Conservation (phyloP, 2,329 filamentous ascomycete genomes). For the Pseudocercospora pini-densiflorae region DNA sequence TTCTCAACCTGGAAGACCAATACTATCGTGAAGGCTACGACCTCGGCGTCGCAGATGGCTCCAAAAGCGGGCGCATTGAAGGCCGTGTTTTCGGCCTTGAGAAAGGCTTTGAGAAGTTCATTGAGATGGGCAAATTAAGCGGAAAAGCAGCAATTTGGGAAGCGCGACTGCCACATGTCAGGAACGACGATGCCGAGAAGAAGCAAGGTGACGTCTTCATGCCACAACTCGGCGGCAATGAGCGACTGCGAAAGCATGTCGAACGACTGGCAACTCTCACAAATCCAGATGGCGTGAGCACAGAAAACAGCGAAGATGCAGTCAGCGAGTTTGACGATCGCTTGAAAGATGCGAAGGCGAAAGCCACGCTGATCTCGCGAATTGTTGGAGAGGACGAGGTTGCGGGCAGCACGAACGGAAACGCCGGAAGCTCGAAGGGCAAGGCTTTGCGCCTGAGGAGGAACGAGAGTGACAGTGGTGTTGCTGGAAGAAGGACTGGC, state of each 20-base stretch:
- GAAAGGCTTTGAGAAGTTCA: conserved; percentile 91
- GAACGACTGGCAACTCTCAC: conserved; percentile 75
- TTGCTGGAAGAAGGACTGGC: conserved; percentile 34
- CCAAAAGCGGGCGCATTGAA: conserved; percentile 78
- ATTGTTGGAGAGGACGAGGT: conserved; percentile 57
- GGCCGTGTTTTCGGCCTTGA: conserved; percentile 89
- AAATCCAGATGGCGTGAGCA: conserved; percentile 76
- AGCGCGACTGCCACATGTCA: conserved; percentile 59
- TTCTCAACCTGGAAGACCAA: conserved; percentile 64
- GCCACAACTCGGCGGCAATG: conserved; percentile 48
- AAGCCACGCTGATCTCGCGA: conserved; percentile 82
- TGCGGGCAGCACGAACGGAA: background rate
- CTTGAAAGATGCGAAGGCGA: conserved; percentile 79
- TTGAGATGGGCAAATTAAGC: conserved; percentile 77
- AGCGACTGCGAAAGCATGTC: conserved; percentile 77
- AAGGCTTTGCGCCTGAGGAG: conserved; percentile 29
- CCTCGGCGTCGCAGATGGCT: conserved; percentile 75
- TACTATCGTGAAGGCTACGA: conserved; percentile 85
- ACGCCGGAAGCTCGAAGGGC: conserved; percentile 11
- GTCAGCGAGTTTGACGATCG: conserved; percentile 92
- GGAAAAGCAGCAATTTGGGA: conserved; percentile 84
- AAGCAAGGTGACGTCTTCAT: background rate
- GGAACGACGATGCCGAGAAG: background rate
- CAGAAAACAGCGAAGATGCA: conserved; percentile 82
- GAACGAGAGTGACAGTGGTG: conserved; percentile 22